Evolutionary conservation across 257 asterid species (phyloP), one percentile per base, ranked within the genome.

Genomic region (Coffea canephora): DNA sequence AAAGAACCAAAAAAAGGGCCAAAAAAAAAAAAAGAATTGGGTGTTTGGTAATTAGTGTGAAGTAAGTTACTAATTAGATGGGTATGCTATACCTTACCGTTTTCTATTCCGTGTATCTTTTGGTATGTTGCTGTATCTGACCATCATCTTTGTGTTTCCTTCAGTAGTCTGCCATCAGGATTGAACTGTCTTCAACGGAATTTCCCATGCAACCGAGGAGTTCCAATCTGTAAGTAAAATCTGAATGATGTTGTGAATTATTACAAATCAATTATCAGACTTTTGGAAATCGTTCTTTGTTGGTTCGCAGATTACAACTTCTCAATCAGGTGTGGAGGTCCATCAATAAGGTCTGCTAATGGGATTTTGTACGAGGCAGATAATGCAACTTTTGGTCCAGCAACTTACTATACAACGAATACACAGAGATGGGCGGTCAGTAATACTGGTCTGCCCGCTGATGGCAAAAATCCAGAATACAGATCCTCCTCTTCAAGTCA

Each of bases 381-480:
- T 23, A 78, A 80, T 71, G 89, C 74, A 74, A 78, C 86, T 77
- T 87, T 89, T 48, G 97, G 98, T 81, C 97, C 98, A 49, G 90
- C 97, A 50, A 82, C 90, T 61, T 91, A 90, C 80, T 85, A 75
- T 70, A 84, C 85, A 81, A 83, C 88, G 19, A 79, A 80, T 67
- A 71, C 87, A 15, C 69, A 83, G 41, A 88, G 93, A 90, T 94
- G 97, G 97, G 95, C 91, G 76, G 92, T 94, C 71, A 94, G 97
- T 78, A 94, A 94, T 88, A 89, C 75, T 71, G 98, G 98, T 73
- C 80, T 88, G 74, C 88, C 91, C 78, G 50, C 91, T 69, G 93
- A 78, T 59, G 87, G 78, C 85, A 54, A 10, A 4, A 81, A 54
- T 81, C 90, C 92, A 41, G 45, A 66, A 77, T 92, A 85, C 82